Conservation (phyloP, 1,284 basidiomycete species). For the Cystobasidiaceae sp. region DNA sequence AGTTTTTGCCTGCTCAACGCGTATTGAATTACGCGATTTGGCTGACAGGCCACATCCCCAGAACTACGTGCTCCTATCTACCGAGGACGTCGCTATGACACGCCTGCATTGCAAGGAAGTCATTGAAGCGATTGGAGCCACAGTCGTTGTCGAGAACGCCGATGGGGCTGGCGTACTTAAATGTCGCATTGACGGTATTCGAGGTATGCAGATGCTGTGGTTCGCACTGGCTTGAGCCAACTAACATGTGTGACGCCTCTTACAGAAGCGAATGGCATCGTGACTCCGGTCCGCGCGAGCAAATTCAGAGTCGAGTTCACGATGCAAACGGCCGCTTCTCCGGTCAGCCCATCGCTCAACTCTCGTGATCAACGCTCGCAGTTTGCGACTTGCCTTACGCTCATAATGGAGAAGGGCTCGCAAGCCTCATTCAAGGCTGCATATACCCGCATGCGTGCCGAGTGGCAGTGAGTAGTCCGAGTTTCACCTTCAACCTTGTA, state of each 20-base stretch:
- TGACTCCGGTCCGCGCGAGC: conserved; percentile 51
- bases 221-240: not conserved
- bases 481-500: not conserved
- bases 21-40: not conserved
- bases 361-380: conserved; percentile 26
- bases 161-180: conserved; percentile 59
- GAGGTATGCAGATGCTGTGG: conserved; percentile 39
- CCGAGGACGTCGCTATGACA: conserved; percentile 59
- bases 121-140: conserved; percentile 62
- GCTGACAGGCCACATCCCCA: conserved; percentile 42
- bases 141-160: conserved; percentile 60
- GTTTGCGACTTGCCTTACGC: conserved; percentile 55
- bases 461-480: conserved; percentile 54
- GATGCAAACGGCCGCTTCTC: conserved; percentile 51
- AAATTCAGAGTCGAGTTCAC: conserved; percentile 70
- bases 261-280: conserved; percentile 53
- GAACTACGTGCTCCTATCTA: conserved; percentile 64
- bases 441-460: conserved; percentile 63
- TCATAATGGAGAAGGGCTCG: conserved; percentile 84
- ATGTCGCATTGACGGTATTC: conserved; percentile 61
- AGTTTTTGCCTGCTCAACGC: not conserved
- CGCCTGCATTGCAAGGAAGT: conserved; percentile 61
- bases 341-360: conserved; percentile 25
- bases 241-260: not conserved
- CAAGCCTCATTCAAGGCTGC: conserved; percentile 70